Conservation (phyloP, 2,329 filamentous ascomycete species). For the Cercospora zeina region DNA sequence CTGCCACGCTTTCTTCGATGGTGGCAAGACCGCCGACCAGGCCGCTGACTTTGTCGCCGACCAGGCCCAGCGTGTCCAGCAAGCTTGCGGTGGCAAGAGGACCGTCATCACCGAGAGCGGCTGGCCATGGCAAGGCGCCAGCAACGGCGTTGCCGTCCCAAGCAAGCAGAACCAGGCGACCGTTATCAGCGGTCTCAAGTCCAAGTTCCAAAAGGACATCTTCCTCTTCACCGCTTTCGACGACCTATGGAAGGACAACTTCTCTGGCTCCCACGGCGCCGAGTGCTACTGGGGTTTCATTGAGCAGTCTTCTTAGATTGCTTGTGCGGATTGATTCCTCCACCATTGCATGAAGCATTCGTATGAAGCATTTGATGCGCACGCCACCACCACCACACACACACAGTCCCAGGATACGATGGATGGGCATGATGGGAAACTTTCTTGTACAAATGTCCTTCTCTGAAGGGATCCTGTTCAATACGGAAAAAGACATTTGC, state of each 20-base stretch:
- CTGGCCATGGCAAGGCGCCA: conserved; percentile 70
- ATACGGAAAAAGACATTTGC: conserved; percentile 11
- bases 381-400: conserved; percentile 1
- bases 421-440: conserved; percentile 1
- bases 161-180: conserved; percentile 63
- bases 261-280: conserved; percentile 62
- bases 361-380: conserved; percentile 12
- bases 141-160: conserved; percentile 70
- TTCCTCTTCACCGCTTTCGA: conserved; percentile 80
- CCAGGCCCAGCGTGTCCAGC: conserved; percentile 53
- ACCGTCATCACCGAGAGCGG: conserved; percentile 79
- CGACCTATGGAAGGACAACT: conserved; percentile 73
- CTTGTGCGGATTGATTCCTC: neutral
- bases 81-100: conserved; percentile 57
- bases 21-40: conserved; percentile 57
- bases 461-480: conserved; percentile 1
- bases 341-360: neutral
- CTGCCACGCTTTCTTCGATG: conserved; percentile 81
- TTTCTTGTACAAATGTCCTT: conserved; percentile 15
- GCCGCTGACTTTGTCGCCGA: conserved; percentile 68
- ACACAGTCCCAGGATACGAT: conserved; percentile 16
- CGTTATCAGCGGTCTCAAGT: conserved; percentile 66
- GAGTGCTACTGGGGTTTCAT: conserved; percentile 70
- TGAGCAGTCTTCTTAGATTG: conserved; percentile 16
- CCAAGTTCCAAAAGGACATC: conserved; percentile 59